phyloP scores from a whole-genome alignment of 345 rosid species.

The Boechera retrofracta region DNA sequence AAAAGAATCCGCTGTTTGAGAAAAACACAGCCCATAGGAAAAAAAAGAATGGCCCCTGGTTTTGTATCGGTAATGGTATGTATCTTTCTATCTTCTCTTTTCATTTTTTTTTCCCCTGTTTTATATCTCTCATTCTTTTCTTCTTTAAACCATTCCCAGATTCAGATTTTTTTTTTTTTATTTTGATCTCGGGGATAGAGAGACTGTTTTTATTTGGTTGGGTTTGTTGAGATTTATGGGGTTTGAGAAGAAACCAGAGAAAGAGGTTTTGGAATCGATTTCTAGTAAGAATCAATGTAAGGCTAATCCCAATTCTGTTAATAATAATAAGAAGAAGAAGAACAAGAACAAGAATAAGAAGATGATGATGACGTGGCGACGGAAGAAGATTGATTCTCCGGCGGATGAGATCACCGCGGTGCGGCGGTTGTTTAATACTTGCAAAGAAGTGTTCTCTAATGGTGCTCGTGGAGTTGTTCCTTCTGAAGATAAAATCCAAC shows the following conservation, averaged over 20 bases:
- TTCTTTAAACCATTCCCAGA: conserved; percentile 1
- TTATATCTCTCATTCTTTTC: conserved; percentile 29
- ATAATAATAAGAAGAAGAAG: conserved; percentile 10
- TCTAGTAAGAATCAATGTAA: conserved; percentile 33
- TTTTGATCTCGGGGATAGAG: too few relatives aligned
- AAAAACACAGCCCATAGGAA: conserved; percentile 43
- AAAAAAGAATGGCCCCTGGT: conserved; percentile 45
- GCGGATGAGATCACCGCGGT: conserved; percentile 40
- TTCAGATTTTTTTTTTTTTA: neutral
- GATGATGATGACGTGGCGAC: conserved; percentile 7
- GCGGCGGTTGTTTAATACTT: conserved; percentile 71
- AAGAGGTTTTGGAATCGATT: conserved; percentile 48
- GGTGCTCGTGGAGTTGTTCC: conserved; percentile 66
- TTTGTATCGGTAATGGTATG: conserved; percentile 35
- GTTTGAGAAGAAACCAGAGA: conserved; percentile 57
- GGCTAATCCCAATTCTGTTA: conserved; percentile 26
- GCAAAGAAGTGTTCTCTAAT: conserved; percentile 69
- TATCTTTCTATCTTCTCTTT: neutral
- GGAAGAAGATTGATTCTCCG: conserved; percentile 33
- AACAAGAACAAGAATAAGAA: conserved; percentile 7
- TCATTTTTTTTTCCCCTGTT: neutral
- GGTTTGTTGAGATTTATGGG: conserved; percentile 57
- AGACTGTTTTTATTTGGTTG: neutral
- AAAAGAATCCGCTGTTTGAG: conserved; percentile 43
- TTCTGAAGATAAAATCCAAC: conserved; percentile 59